Evolutionary conservation across 2,329 filamentous ascomycete species (phyloP), one percentile per base, ranked within the genome.

Genomic region (Colletotrichum sp.): DNA sequence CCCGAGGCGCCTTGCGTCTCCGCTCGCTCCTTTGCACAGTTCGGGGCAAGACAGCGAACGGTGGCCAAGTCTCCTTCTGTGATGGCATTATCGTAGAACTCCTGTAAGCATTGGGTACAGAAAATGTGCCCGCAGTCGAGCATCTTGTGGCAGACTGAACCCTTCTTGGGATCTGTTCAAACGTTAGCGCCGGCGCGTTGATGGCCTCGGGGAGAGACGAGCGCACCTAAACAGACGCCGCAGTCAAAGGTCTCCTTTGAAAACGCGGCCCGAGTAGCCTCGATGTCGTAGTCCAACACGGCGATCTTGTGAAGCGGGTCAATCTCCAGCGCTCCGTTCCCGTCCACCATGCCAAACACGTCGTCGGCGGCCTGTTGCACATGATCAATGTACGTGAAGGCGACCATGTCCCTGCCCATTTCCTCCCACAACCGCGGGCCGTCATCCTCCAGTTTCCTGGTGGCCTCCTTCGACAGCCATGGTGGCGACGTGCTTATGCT

Each of bases 1-100:
- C 74, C 71, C 71, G 79, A 12, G 78, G 78, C 76, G 72, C 79
- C 77, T 81, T 74, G 73, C 69, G 83, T 80, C 82, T 83, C 82
- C 10, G 85, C 81, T 26, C 90, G 88, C 64, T 93, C 88, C 80
- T 93, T 94, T 52, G 94, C 94, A 81, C 97, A 99, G 73, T 91
- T 91, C 0, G 95, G 95, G 15, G 93, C 90, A 34, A 98, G 88
- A 81, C 97, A 99, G 77, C 93, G 93, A 34, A 99, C 93, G 9
- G 91, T 91, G 65, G 92, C 89, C 22, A 99, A 88, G 80, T 98
- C 93, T 1, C 97, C 97, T 81, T 98, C 95, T 0, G 89, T 92
- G 80, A 99, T 98, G 79, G 95, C 96, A 78, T 92, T 93, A 79
- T 94, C 95, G 88, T 98, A 99, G 80, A 96, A 98, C 80, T 96